Percentiles rank a stretch among this genome's conserved stretches.
Conservation (phyloP, 805 yeast species). For the Candida saitoana region DNA sequence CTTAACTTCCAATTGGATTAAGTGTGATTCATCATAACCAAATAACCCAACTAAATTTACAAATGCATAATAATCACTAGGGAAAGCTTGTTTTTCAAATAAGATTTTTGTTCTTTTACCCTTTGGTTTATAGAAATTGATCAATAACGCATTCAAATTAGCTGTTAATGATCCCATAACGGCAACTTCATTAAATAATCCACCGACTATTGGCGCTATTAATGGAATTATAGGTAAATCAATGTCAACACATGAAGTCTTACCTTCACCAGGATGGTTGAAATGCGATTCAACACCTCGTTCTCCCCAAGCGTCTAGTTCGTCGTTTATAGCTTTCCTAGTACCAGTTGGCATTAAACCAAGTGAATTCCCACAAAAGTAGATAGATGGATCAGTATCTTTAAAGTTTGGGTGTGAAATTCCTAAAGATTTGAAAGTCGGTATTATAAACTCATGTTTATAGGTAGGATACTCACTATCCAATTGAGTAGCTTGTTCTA, state of each 20-base stretch:
- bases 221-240: conserved; percentile 72
- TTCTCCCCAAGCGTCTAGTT: conserved; percentile 76
- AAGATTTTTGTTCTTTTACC: conserved; percentile 61
- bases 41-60: conserved; percentile 64
- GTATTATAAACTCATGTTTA: conserved; percentile 53
- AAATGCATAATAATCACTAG: conserved; percentile 87
- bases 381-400: conserved; percentile 35
- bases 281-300: conserved; percentile 86
- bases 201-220: conserved; percentile 76
- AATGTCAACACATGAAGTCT: conserved; percentile 76
- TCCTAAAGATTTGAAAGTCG: conserved; percentile 64
- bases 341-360: conserved; percentile 81
- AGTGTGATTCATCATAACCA: conserved; percentile 49
- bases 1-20: conserved; percentile 64
- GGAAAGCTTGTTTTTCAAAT: conserved; percentile 85
- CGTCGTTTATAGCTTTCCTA: conserved; percentile 52
- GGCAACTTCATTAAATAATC: conserved; percentile 71
- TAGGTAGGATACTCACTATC: conserved; percentile 40
- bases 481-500: conserved; percentile 20
- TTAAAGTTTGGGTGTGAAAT: conserved; percentile 20
- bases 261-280: conserved; percentile 48
- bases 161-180: conserved; percentile 83
- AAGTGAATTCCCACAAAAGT: conserved; percentile 90
- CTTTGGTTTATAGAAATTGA: conserved; percentile 69
- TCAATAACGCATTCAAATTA: conserved; percentile 70